phyloP scores from a whole-genome alignment of 2,329 filamentous ascomycete genomes.

The Colletotrichum paranaense region DNA sequence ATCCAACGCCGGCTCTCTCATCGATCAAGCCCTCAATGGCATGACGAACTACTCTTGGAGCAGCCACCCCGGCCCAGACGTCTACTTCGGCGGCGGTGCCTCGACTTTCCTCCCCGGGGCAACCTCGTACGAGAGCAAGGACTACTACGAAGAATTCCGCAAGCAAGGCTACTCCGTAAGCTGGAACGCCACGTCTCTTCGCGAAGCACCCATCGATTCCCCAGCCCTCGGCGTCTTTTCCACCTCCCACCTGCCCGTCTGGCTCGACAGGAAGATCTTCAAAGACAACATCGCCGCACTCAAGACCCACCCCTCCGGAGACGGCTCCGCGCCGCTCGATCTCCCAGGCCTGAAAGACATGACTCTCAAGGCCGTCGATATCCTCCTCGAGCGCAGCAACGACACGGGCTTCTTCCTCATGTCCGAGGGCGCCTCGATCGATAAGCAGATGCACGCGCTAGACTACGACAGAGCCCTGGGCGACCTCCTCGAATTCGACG shows the following conservation, averaged over 20 bases:
- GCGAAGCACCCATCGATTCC: slow-evolving; percentile 64
- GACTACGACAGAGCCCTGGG: slow-evolving; percentile 89
- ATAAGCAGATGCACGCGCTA: slow-evolving; percentile 89
- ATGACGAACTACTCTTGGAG: slow-evolving; percentile 86
- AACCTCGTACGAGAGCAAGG: slow-evolving; percentile 74
- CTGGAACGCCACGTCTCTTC: slow-evolving; percentile 78
- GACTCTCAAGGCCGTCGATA: slow-evolving; percentile 87
- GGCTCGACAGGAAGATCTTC: slow-evolving; percentile 88
- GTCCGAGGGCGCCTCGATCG: slow-evolving; percentile 86
- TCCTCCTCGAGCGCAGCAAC: slow-evolving; percentile 73
- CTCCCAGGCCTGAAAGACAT: slow-evolving; percentile 89
- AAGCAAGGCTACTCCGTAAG: slow-evolving; percentile 79
- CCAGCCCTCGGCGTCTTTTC: slow-evolving; percentile 84
- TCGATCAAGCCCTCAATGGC: slow-evolving; percentile 82
- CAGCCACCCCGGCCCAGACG: slow-evolving; percentile 78
- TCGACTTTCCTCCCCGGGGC: slow-evolving; percentile 80
- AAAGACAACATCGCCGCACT: slow-evolving; percentile 73
- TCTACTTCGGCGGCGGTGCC: slow-evolving; percentile 84
- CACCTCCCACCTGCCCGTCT: slow-evolving; percentile 80
- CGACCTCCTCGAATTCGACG: slow-evolving; percentile 86
- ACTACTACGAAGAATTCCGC: slow-evolving; percentile 83
- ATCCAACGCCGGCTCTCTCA: slow-evolving; percentile 74
- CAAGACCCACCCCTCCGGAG: slow-evolving; percentile 76
- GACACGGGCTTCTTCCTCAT: slow-evolving; percentile 87
- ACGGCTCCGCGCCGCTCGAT: slow-evolving; percentile 72